Evolutionary conservation across 2,329 filamentous ascomycete genomes (phyloP).

Genomic region (Lojkania enalia): DNA sequence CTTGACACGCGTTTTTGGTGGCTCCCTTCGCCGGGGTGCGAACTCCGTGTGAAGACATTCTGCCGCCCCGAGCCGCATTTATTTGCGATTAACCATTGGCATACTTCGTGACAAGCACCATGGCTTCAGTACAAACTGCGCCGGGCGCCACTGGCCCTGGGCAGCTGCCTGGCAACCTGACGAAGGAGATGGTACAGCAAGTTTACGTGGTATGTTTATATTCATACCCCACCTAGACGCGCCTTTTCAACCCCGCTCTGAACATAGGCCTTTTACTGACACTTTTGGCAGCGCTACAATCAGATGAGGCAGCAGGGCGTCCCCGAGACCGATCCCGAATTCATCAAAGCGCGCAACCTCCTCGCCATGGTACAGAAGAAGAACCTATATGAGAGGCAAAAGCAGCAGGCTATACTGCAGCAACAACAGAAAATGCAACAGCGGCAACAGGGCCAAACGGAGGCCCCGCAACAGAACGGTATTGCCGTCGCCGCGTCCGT

Average conservation of each 20-base stretch:
- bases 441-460: constrained; percentile 58
- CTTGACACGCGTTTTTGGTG: constrained; percentile 25
- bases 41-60: constrained; percentile 17
- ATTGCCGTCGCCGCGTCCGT: constrained; percentile 24
- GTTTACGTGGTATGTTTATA: constrained; percentile 63
- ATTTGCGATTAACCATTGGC: background rate
- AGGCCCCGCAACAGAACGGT: constrained; percentile 58
- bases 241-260: background rate
- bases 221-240: constrained; percentile 10
- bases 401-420: constrained; percentile 44
- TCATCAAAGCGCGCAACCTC: constrained; percentile 77
- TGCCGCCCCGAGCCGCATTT: background rate
- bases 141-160: constrained; percentile 68
- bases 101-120: constrained; percentile 43
- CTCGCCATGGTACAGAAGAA: constrained; percentile 71
- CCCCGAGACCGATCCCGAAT: constrained; percentile 81
- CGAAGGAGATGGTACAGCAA: constrained; percentile 76
- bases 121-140: constrained; percentile 80
- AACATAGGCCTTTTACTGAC: constrained; percentile 44
- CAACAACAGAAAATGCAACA: constrained; percentile 55
- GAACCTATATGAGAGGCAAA: constrained; percentile 56
- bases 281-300: constrained; percentile 72
- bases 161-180: constrained; percentile 68
- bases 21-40: constrained; percentile 18
- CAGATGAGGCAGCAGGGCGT: constrained; percentile 87